phyloP scores from a whole-genome alignment of 768 basidiomycete species.

The Inosperma sp. region DNA sequence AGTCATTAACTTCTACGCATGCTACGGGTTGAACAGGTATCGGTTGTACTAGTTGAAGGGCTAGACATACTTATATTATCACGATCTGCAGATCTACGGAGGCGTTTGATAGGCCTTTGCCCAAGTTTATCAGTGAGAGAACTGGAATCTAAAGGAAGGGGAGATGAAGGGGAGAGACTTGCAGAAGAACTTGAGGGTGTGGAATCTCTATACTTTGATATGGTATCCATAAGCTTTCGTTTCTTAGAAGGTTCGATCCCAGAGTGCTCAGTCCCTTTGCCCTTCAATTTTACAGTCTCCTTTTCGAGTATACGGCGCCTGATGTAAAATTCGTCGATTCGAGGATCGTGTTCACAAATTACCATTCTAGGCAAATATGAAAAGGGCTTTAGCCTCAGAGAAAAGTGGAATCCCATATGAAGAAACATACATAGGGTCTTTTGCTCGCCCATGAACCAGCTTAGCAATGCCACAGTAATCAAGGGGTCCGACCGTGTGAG shows the following conservation, averaged over 20 bases:
- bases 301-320: neutral
- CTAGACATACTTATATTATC: slow-evolving; percentile 1
- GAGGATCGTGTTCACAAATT: neutral
- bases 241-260: neutral
- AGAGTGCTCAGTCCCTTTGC: neutral
- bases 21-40: no score
- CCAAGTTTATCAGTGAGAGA: neutral
- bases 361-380: neutral
- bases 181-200: no score
- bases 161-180: neutral
- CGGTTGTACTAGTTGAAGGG: neutral
- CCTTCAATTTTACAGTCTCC: slow-evolving; percentile 4
- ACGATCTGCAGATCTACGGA: neutral
- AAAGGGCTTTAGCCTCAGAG: neutral
- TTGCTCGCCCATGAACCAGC: slow-evolving; percentile 10
- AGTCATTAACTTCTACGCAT: no score
- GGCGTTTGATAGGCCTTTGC: neutral
- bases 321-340: neutral
- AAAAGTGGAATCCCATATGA: neutral
- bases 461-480: slow-evolving; percentile 12
- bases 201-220: no score
- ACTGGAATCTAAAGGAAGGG: neutral
- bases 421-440: slow-evolving; percentile 7
- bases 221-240: neutral
- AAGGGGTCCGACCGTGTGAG: slow-evolving; percentile 12